Conservation (phyloP, 768 basidiomycete genomes). For the Lyophyllum decastes region DNA sequence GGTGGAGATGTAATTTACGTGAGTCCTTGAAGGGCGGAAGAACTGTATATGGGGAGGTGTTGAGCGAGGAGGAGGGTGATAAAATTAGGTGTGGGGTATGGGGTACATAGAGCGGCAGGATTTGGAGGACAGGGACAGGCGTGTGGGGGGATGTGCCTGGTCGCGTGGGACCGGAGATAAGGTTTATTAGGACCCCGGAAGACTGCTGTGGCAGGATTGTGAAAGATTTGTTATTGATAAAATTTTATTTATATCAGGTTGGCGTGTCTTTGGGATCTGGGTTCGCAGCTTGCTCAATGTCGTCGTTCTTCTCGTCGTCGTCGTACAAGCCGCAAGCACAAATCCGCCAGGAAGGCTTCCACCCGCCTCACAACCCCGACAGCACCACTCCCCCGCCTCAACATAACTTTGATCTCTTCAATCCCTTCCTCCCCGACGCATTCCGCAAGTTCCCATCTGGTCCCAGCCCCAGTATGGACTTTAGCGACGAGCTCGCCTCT, state of each 20-base stretch:
- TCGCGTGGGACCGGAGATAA: constrained; percentile 20
- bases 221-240: neutral
- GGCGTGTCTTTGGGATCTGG: neutral
- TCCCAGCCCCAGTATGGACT: constrained; percentile 45
- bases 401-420: constrained; percentile 43
- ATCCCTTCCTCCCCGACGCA: constrained; percentile 51
- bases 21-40: neutral
- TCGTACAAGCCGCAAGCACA: constrained; percentile 52
- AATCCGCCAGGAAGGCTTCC: constrained; percentile 76
- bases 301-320: constrained; percentile 39
- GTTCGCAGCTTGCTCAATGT: constrained; percentile 3
- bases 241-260: constrained; percentile 14
- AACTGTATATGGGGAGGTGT: neutral
- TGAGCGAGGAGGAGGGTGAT: neutral
- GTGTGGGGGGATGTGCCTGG: constrained; percentile 14
- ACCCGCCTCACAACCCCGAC: constrained; percentile 42
- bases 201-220: neutral
- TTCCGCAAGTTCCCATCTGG: constrained; percentile 53
- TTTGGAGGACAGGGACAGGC: neutral
- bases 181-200: constrained; percentile 18
- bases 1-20: neutral
- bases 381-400: constrained; percentile 24
- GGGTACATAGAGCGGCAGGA: too few relatives aligned
- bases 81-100: neutral
- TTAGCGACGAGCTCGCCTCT: constrained; percentile 67